These are phyloP conservation scores for Nigrospora sphaerica DNA, from an alignment of 2,329 filamentous ascomycete species.

Conservation along the genomic window DNA sequence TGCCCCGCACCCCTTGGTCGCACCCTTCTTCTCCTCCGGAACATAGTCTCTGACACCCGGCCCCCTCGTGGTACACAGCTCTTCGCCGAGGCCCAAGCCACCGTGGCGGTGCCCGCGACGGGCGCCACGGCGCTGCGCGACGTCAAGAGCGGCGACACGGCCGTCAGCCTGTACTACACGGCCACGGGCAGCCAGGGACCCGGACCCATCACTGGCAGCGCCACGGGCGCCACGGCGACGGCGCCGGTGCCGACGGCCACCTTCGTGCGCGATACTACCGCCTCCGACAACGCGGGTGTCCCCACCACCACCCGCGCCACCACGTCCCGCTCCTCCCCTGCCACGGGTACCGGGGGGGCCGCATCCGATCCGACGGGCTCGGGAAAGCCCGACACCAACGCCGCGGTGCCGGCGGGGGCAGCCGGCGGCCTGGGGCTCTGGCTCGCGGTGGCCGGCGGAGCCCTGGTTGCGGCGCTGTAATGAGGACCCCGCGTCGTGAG, in stretches of 20 bases:
- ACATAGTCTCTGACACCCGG: too few relatives aligned
- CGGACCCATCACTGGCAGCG: constrained; percentile 33
- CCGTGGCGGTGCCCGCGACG: constrained; percentile 19
- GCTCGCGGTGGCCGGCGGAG: constrained; percentile 18
- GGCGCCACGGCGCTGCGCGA: constrained; percentile 24
- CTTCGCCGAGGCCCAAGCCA: constrained; percentile 21
- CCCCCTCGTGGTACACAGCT: constrained; percentile 6
- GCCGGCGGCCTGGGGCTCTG: constrained; percentile 14
- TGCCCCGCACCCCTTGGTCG: too few relatives aligned
- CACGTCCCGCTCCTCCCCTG: too few relatives aligned
- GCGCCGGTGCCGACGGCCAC: constrained; percentile 1
- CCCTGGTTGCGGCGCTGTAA: constrained; percentile 20
- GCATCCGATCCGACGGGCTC: too few relatives aligned
- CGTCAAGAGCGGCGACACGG: constrained; percentile 25
- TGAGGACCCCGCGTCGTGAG: not conserved
- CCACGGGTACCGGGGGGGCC: too few relatives aligned
- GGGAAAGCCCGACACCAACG: constrained; percentile 5
- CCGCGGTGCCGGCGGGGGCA: constrained; percentile 17
- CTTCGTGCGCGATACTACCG: too few relatives aligned
- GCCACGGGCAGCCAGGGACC: constrained; percentile 27
- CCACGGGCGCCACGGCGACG: constrained; percentile 25
- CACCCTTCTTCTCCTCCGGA: too few relatives aligned
- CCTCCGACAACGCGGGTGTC: not conserved
- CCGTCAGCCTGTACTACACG: constrained; percentile 36
- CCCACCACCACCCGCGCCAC: not conserved